Conservation (phyloP, 441 rosid species). For the Adansonia rubrostipa region DNA sequence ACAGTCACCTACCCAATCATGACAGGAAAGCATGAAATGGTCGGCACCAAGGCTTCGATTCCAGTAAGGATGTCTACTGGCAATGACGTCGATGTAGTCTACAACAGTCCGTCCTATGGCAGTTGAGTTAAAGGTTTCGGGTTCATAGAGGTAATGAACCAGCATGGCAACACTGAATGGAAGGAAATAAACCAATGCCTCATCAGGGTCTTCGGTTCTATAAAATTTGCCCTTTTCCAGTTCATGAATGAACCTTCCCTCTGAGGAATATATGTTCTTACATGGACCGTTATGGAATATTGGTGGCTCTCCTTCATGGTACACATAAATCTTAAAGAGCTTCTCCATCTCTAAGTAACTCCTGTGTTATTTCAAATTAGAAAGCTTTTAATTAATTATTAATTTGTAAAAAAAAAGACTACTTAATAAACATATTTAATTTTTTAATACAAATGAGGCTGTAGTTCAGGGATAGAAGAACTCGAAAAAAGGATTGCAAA, state of each 20-base stretch:
- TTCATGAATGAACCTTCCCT: constrained; percentile 58
- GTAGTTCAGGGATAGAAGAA: no score
- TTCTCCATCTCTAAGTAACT: constrained; percentile 71
- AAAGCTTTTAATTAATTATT: not conserved
- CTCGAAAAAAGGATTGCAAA: no score
- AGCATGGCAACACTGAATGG: constrained; percentile 68
- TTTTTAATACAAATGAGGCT: not conserved
- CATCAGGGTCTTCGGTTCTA: constrained; percentile 47
- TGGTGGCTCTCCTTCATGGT: constrained; percentile 70
- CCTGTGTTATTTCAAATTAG: constrained; percentile 32
- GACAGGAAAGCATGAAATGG: constrained; percentile 68
- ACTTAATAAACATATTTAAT: no score
- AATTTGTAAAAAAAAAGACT: not conserved
- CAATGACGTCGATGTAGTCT: constrained; percentile 46
- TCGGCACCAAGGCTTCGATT: constrained; percentile 64
- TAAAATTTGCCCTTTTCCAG: constrained; percentile 45
- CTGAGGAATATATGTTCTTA: constrained; percentile 59
- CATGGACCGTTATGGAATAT: constrained; percentile 60
- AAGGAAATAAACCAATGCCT: constrained; percentile 63
- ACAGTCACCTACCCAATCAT: constrained; percentile 58
- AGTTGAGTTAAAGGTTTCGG: constrained; percentile 26
- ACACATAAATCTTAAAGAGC: constrained; percentile 58
- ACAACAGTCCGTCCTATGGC: constrained; percentile 38
- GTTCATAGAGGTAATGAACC: constrained; percentile 52
- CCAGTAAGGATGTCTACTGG: constrained; percentile 55